Evolutionary conservation across 768 basidiomycete species (phyloP), one percentile per base, ranked within the genome.

Genomic region (Auriscalpium orientale): DNA sequence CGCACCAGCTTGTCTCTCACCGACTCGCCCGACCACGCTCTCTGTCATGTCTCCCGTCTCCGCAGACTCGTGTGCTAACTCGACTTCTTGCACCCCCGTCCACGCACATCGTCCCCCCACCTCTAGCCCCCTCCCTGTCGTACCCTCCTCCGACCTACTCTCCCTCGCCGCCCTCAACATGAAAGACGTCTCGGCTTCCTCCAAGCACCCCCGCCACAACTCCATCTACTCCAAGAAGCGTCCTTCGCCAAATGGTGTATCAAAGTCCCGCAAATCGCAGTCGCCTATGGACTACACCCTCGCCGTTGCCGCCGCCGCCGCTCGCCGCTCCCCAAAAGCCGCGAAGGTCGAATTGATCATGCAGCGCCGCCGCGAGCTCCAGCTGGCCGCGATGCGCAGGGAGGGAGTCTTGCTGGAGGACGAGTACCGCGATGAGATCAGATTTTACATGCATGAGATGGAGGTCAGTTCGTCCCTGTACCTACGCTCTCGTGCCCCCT

Each of bases 371-470:
- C 82, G 86, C 51, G 81, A 86, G 58, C 79, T 78, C 15, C 87
- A 87, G 66, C 81, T 85, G 46, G 74, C 76, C 56, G 87, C 84
- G 38, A 76, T 85, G 64, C 82, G 87, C 46, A 75, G 81, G 62
- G 84, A 89, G 63, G 84, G 86, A 47, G 79, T 87, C 54, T 79
- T 93, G 57, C 77, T 95, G 62, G 97, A 98, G 74, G 91, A 93
- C 67, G 95, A 98, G 71, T 98, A 99, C 68, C 82, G 85, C 40
- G 89, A 93, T 49, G 97, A 99, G 67, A 94, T 98, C 56, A 79
- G 84, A 56, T 79, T 77, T 54, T 97, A 98, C 74, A 98, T 98
- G 97, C 87, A 89, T 70, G 85, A 90, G 69, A 97, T 97, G 92
- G 95, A 99, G 91, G 97, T 98, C 64, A 73, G 91, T 76, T 34